Base-by-base conservation (phyloP, 169 alveolate species). In the Plasmodium fragile region DNA sequence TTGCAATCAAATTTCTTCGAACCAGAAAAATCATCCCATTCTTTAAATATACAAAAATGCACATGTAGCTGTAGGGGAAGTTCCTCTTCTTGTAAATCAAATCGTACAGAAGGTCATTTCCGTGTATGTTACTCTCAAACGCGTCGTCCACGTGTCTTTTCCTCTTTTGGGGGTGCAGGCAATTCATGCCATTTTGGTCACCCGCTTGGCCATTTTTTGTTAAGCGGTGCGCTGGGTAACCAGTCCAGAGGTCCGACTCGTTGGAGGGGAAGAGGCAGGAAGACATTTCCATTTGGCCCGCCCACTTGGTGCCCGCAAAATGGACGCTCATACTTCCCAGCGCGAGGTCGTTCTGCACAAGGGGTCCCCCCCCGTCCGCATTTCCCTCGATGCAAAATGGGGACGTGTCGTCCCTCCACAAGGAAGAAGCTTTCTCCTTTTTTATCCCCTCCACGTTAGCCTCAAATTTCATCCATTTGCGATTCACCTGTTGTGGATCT, bases 11-110 rank as follows among this genome's bases (percentile, higher is more conserved):
- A 30, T 85, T 85, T 18, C 85, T 85, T 34, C 93, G 32, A 4
- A 85, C 11, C n/a, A 85, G 36, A 22, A 49, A 85, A 34, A 85
- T 75, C 83, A 52, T 75, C 13, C 93, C 93, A 75, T 85, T 85
- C 45, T 85, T 85, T 5, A 85, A 69, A 30, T 32, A 85, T 18
- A 85, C 65, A 85, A 53, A 75, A 30, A 85, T 75, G 22, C 85
- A 85, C 93, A 85, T 75, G 43, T 85, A 85, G 32, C 93, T 85
- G 69, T 85, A 85, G 28, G 52, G 65, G 43, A 85, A 85, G 25
- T 28, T 6, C 11, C 41, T 55, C 79, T 53, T 73, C 16, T 85
- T 72, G 45, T 85, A 85, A n/a, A 85, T 73, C 22, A 2, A 72
- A 75, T 85, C 93, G 32, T 85, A 85, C 7, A 85, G 8, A 10